Conservation (phyloP, 495 filamentous ascomycete species). For the Talaromyces adpressus region DNA sequence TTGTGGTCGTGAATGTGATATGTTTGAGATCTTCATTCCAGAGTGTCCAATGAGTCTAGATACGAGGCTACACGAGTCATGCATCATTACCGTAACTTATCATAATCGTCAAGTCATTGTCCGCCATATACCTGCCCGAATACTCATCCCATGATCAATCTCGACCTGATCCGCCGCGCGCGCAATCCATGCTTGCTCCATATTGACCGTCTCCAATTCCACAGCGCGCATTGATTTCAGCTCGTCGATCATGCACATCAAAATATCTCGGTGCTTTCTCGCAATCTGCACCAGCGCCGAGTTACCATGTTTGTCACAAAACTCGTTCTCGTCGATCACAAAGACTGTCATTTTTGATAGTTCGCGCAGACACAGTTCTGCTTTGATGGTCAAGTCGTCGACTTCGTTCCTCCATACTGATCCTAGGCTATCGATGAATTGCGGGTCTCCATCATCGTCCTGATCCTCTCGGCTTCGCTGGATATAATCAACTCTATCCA, state of each 20-base stretch:
- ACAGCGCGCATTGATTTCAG: slow-evolving; percentile 33
- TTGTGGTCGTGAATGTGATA: neutral
- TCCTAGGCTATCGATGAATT: slow-evolving; percentile 37
- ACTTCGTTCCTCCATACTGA: slow-evolving; percentile 36
- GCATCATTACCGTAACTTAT: neutral
- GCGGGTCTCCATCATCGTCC: neutral
- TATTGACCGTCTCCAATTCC: slow-evolving; percentile 30
- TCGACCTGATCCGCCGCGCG: slow-evolving; percentile 19
- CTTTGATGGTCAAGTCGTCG: slow-evolving; percentile 25
- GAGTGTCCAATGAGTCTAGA: neutral
- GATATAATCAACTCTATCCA: slow-evolving; percentile 26
- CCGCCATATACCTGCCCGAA: slow-evolving; percentile 2
- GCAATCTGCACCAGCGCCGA: slow-evolving; percentile 30
- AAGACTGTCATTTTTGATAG: slow-evolving; percentile 32
- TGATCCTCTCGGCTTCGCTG: slow-evolving; percentile 17
- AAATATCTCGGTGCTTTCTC: slow-evolving; percentile 23
- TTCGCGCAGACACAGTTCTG: slow-evolving; percentile 33
- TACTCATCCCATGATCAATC: neutral
- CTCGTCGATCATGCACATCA: slow-evolving; percentile 36
- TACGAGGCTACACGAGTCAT: neutral
- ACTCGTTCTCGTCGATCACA: slow-evolving; percentile 14
- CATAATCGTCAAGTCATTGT: neutral
- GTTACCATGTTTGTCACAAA: neutral
- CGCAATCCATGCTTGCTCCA: slow-evolving; percentile 31
- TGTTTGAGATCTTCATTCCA: neutral